Evolutionary conservation across 345 rosid genomes (phyloP).

Genomic region (Eucalyptus globulus): DNA sequence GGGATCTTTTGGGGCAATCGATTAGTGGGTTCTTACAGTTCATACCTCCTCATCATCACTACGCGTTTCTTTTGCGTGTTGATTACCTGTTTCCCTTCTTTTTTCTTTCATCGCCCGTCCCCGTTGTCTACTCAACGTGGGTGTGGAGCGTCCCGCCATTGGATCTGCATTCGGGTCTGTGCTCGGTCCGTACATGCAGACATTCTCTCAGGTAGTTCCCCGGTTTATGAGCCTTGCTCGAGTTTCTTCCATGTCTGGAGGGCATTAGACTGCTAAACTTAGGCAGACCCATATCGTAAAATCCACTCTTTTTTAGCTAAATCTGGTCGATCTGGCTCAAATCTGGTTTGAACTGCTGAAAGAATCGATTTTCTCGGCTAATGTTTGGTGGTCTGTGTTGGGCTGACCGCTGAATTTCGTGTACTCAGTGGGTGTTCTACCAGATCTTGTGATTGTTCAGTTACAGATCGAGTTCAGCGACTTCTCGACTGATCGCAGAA

Average conservation of each 20-base stretch:
- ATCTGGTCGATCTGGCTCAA: background rate
- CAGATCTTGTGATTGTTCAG: background rate
- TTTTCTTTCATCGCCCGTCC: background rate
- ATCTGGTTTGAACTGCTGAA: background rate
- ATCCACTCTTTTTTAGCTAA: background rate
- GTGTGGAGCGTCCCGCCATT: constrained; percentile 4
- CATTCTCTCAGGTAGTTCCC: constrained; percentile 29
- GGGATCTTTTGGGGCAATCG: background rate
- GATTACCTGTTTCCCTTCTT: background rate
- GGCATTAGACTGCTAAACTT: background rate
- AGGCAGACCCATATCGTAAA: background rate
- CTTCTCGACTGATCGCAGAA: background rate
- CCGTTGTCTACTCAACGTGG: background rate
- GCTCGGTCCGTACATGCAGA: constrained; percentile 13
- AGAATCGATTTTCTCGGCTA: background rate
- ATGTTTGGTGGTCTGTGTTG: background rate
- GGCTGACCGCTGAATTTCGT: background rate
- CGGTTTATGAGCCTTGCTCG: background rate
- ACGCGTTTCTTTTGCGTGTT: constrained; percentile 50
- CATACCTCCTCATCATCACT: constrained; percentile 32
- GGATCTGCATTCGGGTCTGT: constrained; percentile 41
- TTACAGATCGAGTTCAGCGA: background rate
- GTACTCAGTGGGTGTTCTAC: background rate
- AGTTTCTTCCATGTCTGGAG: background rate
- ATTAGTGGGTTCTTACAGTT: constrained; percentile 35